These are phyloP conservation scores for Colletotrichum sidae DNA, from an alignment of 2,329 filamentous ascomycete species.

Conservation along the genomic window DNA sequence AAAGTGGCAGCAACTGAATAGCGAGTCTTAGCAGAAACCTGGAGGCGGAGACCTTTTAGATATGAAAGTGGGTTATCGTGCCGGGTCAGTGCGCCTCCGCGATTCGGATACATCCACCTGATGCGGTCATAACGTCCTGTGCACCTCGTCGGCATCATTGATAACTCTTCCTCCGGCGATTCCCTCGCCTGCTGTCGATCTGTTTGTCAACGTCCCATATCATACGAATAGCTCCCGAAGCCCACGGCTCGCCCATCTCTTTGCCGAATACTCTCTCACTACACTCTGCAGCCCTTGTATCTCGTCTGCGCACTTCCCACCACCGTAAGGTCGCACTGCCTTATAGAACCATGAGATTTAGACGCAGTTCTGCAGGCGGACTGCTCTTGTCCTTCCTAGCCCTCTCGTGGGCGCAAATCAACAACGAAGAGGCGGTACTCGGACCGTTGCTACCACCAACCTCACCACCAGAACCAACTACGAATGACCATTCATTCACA, in stretches of 20 bases:
- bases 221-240: too few species aligned
- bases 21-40: constrained; percentile 4
- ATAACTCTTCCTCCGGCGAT: constrained; percentile 3
- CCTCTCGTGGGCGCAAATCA: constrained; percentile 56
- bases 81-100: constrained; percentile 31
- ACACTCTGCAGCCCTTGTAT: too few species aligned
- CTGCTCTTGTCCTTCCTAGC: constrained; percentile 76
- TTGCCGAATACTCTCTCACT: too few species aligned
- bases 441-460: constrained; percentile 52
- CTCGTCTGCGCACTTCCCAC: too few species aligned
- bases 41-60: constrained; percentile 15
- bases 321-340: too few species aligned
- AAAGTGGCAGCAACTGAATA: accelerated
- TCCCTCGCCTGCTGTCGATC: neutral
- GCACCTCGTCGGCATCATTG: constrained; percentile 34
- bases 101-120: constrained; percentile 35
- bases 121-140: constrained; percentile 36
- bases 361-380: constrained; percentile 67
- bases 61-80: constrained; percentile 13
- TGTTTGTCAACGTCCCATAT: neutral
- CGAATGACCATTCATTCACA: constrained; percentile 70
- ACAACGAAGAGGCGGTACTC: constrained; percentile 56
- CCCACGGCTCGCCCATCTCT: too few species aligned
- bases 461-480: constrained; percentile 54
- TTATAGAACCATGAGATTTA: constrained; percentile 17